Evolutionary conservation across 2,329 filamentous ascomycete species (phyloP).

Genomic region (Sarocladium kiliense): DNA sequence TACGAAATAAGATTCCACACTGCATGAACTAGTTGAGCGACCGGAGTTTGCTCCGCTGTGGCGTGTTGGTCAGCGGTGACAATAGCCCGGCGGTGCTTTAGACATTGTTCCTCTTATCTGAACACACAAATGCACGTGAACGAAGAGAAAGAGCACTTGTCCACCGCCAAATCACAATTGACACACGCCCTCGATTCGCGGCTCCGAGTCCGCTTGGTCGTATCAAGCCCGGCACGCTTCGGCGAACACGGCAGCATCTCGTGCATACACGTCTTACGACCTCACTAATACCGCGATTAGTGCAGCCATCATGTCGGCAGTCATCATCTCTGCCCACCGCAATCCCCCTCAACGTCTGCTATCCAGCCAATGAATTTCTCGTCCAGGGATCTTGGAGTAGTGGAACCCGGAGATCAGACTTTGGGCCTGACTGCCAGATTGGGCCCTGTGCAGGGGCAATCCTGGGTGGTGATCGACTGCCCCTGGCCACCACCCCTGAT

Average conservation of each 20-base stretch:
- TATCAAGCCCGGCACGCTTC: not conserved
- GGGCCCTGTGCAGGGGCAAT: not conserved
- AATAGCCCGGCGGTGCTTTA: not conserved
- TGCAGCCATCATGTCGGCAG: not conserved
- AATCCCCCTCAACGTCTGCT: not conserved
- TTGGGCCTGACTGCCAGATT: not conserved
- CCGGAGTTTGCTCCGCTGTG: not conserved
- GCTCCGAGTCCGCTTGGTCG: not conserved
- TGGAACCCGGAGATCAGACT: not conserved
- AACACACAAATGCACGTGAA: too few species aligned
- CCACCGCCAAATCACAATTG: not conserved
- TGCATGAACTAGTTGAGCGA: not conserved
- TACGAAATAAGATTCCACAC: not conserved
- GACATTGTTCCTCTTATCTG: not conserved
- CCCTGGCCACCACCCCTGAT: not conserved
- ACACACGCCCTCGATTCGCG: not conserved
- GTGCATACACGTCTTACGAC: not conserved
- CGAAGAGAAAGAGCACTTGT: not conserved
- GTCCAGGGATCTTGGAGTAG: not conserved
- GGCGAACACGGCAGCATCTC: conserved; percentile 5
- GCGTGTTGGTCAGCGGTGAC: not conserved
- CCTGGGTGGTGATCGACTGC: not conserved
- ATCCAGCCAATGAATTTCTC: not conserved
- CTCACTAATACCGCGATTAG: not conserved
- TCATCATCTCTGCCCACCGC: not conserved